Conservation (phyloP, 2,329 filamentous ascomycete species). For the Ophiostoma quercus region DNA sequence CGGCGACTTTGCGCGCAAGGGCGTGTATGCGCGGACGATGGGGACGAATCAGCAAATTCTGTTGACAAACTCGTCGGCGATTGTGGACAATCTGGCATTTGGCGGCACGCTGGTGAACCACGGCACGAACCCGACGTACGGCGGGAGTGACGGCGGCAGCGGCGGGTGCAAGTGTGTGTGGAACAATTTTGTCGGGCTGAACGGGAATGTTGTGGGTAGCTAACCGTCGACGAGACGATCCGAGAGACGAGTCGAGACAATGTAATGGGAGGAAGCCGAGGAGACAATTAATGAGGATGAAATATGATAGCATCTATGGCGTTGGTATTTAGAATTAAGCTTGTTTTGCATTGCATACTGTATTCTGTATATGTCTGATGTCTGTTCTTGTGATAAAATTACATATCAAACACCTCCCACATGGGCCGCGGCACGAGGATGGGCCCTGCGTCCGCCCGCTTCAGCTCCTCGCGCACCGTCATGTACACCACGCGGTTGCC, state of each 20-base stretch:
- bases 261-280: too few species aligned
- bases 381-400: neutral
- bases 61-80: slow-evolving; percentile 40
- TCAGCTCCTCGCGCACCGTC: slow-evolving; percentile 47
- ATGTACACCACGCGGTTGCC: slow-evolving; percentile 77
- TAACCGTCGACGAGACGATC: neutral
- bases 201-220: slow-evolving; percentile 23
- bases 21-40: slow-evolving; percentile 51
- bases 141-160: slow-evolving; percentile 58
- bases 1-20: slow-evolving; percentile 49
- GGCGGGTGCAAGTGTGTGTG: slow-evolving; percentile 60
- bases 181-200: slow-evolving; percentile 45
- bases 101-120: slow-evolving; percentile 52
- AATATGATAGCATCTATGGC: too few species aligned
- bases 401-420: slow-evolving; percentile 48
- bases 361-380: neutral
- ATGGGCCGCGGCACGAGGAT: slow-evolving; percentile 52
- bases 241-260: too few species aligned
- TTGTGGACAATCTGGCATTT: slow-evolving; percentile 47
- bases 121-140: slow-evolving; percentile 43
- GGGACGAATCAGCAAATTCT: slow-evolving; percentile 41
- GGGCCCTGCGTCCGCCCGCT: slow-evolving; percentile 38
- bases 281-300: neutral
- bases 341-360: neutral
- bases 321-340: too few species aligned